phyloP scores from a whole-genome alignment of 108 stramenopile species.

The Stephanodiscus minutulus region DNA sequence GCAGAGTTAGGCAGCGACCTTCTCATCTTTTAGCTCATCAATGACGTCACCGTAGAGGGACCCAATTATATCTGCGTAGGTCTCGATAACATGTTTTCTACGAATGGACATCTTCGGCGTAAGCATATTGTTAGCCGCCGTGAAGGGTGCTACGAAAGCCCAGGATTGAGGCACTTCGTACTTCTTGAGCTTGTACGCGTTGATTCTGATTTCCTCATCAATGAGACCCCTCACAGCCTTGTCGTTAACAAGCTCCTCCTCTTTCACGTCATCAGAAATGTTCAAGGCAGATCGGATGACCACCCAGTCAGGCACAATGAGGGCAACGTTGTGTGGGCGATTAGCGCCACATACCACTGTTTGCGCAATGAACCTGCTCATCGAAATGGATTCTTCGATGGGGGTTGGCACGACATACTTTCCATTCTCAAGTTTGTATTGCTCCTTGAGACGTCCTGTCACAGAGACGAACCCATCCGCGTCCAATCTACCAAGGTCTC shows the following conservation, averaged over 20 bases:
- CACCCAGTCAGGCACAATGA: constrained; percentile 92
- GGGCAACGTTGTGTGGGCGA: constrained; percentile 86
- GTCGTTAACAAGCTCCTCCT: constrained; percentile 79
- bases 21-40: constrained; percentile 43
- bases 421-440: constrained; percentile 98
- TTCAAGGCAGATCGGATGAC: constrained; percentile 69
- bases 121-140: constrained; percentile 91
- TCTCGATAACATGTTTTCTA: constrained; percentile 87
- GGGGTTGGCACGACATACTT: constrained; percentile 96
- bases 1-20: constrained; percentile 29
- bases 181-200: constrained; percentile 81
- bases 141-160: constrained; percentile 91
- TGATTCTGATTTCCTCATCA: constrained; percentile 70
- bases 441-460: constrained; percentile 89
- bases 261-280: constrained; percentile 55
- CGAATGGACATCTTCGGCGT: constrained; percentile 97
- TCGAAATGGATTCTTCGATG: constrained; percentile 89
- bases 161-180: constrained; percentile 86
- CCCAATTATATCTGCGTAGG: constrained; percentile 79
- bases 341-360: constrained; percentile 94
- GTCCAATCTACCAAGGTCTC: constrained; percentile 79
- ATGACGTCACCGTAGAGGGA: constrained; percentile 69
- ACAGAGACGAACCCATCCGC: constrained; percentile 74
- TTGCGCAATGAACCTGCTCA: constrained; percentile 90
- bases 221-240: constrained; percentile 76